These are phyloP conservation scores for Sabuloglossum arenarium DNA, from an alignment of 495 filamentous ascomycete genomes.

Conservation along the genomic window DNA sequence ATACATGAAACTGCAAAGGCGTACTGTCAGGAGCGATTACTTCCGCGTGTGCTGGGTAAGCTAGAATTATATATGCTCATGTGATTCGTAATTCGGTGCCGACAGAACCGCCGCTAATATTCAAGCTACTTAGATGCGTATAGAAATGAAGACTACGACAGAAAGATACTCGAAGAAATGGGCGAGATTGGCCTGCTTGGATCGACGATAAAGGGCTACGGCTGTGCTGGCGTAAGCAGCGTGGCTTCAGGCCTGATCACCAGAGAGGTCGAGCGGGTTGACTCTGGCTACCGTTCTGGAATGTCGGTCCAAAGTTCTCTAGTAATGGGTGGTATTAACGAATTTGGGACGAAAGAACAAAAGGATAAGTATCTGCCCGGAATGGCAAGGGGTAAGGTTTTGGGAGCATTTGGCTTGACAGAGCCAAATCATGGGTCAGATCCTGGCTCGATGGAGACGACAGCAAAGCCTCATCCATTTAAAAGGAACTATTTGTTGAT, in stretches of 20 bases:
- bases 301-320: conserved; percentile 94
- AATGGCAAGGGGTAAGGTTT: conserved; percentile 68
- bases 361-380: conserved; percentile 73
- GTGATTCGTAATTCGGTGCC: conserved; percentile 2
- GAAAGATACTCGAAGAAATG: conserved; percentile 81
- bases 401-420: conserved; percentile 87
- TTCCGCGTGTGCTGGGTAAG: conserved; percentile 75
- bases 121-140: conserved; percentile 52
- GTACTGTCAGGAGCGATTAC: conserved; percentile 79
- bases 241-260: conserved; percentile 89
- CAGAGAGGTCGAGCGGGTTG: conserved; percentile 86
- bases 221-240: conserved; percentile 79
- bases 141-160: conserved; percentile 81
- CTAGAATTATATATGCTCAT: neutral
- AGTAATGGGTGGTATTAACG: conserved; percentile 91
- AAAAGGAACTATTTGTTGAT: conserved; percentile 72
- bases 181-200: conserved; percentile 83
- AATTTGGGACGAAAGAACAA: conserved; percentile 74
- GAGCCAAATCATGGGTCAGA: conserved; percentile 97
- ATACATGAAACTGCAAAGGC: conserved; percentile 72
- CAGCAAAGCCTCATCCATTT: conserved; percentile 63
- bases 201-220: conserved; percentile 80
- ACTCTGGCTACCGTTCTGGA: conserved; percentile 84
- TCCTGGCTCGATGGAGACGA: conserved; percentile 87
- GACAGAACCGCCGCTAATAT: neutral